Base-by-base conservation (phyloP, 352 stramenopile genomes). In the Aphanomyces stellatus region DNA sequence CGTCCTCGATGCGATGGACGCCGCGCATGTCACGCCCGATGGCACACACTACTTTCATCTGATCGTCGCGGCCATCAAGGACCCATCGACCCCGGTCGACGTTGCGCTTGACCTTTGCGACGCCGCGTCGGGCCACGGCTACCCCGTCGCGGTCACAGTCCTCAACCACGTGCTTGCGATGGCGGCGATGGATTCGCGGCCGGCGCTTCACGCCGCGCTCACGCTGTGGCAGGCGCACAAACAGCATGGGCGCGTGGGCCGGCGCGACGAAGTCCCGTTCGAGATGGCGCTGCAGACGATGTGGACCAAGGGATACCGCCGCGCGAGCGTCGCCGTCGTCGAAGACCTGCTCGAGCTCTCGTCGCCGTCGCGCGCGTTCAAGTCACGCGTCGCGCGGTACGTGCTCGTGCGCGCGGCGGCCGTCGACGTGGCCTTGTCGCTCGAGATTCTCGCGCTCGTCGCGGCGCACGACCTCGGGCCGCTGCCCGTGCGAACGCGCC, bases 31-130 rank as follows among this genome's bases (percentile, higher is more conserved):
- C n/a, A 22, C 30, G 19, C 60, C 28, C 19, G 17, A 56, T 4
- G 60, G 60, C 17, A 19, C 41, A 3, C 11, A 25, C 7, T 67
- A 67, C n/a, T 67, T 67, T 42, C 42, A 67, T 24, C 5, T 67
- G 10, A 22, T 67, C 27, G 28, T 33, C 2, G 22, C 60, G 8
- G 31, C 60, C 11, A 10, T 67, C 10, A 25, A 51, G 4, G 28
- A 53, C 37, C 25, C 19, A n/a, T 13, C 4, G 19, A 6, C 60
- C n/a, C 2, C n/a, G 0, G 13, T n/a, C n/a, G 37, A 46, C 11
- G 37, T 46, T 11, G n/a, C n/a, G n/a, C 37, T 46, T 46, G 13
- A 11, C 11, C n/a, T 46, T 11, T 11, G 11, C 13, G 37, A 46
- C 41, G 31, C 27, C 35, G 22, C 24, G 6, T 13, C 37, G 57